Conservation (phyloP, 306 rosid genomes). For the Prunus mongolica region DNA sequence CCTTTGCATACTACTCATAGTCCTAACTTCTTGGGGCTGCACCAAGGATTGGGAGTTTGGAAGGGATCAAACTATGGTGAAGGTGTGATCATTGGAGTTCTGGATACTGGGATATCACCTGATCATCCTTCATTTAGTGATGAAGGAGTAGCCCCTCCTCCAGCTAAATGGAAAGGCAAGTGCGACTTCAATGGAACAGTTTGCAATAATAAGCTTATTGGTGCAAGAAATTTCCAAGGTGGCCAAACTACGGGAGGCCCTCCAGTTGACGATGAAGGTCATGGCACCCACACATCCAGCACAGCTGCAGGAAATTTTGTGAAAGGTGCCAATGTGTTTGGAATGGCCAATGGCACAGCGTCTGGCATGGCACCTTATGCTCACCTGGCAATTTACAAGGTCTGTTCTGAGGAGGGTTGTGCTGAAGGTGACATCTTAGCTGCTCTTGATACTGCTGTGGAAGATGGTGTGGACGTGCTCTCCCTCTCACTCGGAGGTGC, state of each 20-base stretch:
- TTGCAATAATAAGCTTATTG: constrained; percentile 74
- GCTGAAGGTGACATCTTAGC: constrained; percentile 28
- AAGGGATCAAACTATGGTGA: constrained; percentile 53
- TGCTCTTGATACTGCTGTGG: constrained; percentile 28
- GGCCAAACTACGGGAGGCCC: not conserved
- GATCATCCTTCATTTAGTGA: constrained; percentile 62
- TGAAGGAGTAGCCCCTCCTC: constrained; percentile 63
- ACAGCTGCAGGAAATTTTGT: constrained; percentile 66
- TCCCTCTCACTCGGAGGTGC: constrained; percentile 51
- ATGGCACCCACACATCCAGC: constrained; percentile 76
- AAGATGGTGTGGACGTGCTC: constrained; percentile 59
- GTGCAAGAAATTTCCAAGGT: constrained; percentile 46
- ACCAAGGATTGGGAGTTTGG: constrained; percentile 50
- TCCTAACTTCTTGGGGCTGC: constrained; percentile 58
- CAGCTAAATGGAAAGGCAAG: constrained; percentile 73
- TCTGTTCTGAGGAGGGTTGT: constrained; percentile 9
- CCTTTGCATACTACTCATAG: constrained; percentile 56
- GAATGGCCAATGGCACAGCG: constrained; percentile 74
- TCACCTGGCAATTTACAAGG: constrained; percentile 53
- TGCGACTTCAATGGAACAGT: constrained; percentile 43
- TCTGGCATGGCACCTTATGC: constrained; percentile 71
- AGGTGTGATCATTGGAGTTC: constrained; percentile 64
- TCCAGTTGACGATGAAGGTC: constrained; percentile 55
- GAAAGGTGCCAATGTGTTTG: constrained; percentile 36
- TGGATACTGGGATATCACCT: constrained; percentile 60